phyloP scores from a whole-genome alignment of 2,329 filamentous ascomycete species.

The Fusarium pseudonygamai region DNA sequence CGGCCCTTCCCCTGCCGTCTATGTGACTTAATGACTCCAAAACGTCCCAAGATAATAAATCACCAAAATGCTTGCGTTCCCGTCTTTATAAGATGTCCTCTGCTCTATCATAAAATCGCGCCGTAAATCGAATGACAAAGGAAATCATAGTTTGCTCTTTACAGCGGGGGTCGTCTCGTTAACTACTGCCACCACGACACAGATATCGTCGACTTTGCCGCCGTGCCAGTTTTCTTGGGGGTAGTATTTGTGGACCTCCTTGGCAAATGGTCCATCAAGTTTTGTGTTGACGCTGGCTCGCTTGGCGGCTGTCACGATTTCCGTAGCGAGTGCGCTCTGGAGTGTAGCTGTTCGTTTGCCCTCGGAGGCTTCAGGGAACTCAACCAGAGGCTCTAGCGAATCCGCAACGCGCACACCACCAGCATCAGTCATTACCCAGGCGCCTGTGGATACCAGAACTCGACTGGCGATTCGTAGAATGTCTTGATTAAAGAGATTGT shows the following conservation, averaged over 20 bases:
- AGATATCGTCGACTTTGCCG: constrained; percentile 96
- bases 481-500: constrained; percentile 93
- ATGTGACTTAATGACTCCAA: constrained; percentile 40
- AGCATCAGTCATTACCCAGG: constrained; percentile 73
- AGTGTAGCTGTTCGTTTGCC: constrained; percentile 60
- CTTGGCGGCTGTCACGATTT: constrained; percentile 85
- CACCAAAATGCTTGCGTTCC: constrained; percentile 41
- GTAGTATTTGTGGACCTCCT: constrained; percentile 88
- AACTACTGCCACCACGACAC: constrained; percentile 81
- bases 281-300: constrained; percentile 82
- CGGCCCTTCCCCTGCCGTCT: constrained; percentile 22
- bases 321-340: constrained; percentile 80
- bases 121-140: constrained; percentile 23
- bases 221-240: constrained; percentile 88
- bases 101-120: constrained; percentile 39
- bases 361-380: constrained; percentile 41
- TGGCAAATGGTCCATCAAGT: constrained; percentile 91
- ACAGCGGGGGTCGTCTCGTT: constrained; percentile 63
- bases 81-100: constrained; percentile 37
- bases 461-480: constrained; percentile 81
- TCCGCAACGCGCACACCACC: constrained; percentile 71
- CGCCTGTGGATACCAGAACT: constrained; percentile 77
- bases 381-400: constrained; percentile 61
- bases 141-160: constrained; percentile 49
- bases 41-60: constrained; percentile 37